Evolutionary conservation across 495 filamentous ascomycete species (phyloP).

Genomic region (Penicillium steckii): DNA sequence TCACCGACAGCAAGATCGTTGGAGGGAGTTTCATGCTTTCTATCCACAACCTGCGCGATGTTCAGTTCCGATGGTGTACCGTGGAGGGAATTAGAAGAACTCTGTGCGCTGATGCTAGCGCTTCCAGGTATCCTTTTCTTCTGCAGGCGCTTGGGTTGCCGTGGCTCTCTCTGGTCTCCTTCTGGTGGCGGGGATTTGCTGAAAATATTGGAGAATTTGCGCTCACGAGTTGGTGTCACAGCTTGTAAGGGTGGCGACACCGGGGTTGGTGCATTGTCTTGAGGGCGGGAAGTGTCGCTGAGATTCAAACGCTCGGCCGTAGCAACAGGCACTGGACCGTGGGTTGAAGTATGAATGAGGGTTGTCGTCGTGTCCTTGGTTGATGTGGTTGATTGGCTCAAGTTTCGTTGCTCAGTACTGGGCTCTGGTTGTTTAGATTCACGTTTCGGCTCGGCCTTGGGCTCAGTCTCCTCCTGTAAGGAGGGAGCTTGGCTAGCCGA

Average conservation of each 20-base stretch:
- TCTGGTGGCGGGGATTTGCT: conserved; percentile 56
- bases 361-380: conserved; percentile 15
- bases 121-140: conserved; percentile 78
- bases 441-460: background rate
- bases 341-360: conserved; percentile 37
- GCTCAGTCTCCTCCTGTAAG: conserved; percentile 24
- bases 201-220: conserved; percentile 67
- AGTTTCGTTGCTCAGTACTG: conserved; percentile 2
- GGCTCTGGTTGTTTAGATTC: conserved; percentile 2
- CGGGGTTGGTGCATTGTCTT: conserved; percentile 39
- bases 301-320: conserved; percentile 19
- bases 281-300: conserved; percentile 41
- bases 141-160: conserved; percentile 79
- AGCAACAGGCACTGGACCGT: conserved; percentile 32
- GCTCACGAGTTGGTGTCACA: conserved; percentile 67
- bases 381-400: conserved; percentile 4
- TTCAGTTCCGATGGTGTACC: conserved; percentile 30
- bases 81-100: conserved; percentile 73
- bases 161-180: conserved; percentile 55
- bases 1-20: conserved; percentile 28
- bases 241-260: conserved; percentile 38
- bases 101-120: conserved; percentile 78
- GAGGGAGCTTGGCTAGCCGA: conserved; percentile 37
- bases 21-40: conserved; percentile 12
- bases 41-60: conserved; percentile 15